Percentiles rank a stretch among this genome's conserved stretches.
Evolutionary conservation across 1,284 basidiomycete genomes (phyloP).

Genomic region (Cryptococcus hybrid): DNA sequence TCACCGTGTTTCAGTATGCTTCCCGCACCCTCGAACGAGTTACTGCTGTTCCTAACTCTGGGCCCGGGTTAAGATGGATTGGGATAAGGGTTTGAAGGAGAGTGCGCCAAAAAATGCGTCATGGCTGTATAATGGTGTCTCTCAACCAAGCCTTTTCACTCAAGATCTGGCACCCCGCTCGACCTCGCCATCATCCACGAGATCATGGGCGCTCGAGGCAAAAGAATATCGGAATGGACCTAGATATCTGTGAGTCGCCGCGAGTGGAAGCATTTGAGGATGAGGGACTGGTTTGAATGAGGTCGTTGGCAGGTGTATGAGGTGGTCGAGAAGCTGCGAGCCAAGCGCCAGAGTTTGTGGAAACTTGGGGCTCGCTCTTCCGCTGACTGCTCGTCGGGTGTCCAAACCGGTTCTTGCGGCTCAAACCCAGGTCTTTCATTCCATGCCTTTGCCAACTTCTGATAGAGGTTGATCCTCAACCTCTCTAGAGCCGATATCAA

Average conservation of each 20-base stretch:
- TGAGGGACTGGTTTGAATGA: constrained; percentile 7
- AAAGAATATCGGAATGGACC: constrained; percentile 23
- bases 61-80: not conserved
- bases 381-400: constrained; percentile 1
- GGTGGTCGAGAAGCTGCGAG: too few species aligned
- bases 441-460: constrained; percentile 27
- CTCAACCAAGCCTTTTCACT: constrained; percentile 27
- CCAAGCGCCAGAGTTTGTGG: too few species aligned
- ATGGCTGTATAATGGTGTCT: constrained; percentile 8
- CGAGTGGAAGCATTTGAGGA: too few species aligned
- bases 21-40: not conserved
- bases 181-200: constrained; percentile 20
- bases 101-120: constrained; percentile 4
- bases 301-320: too few species aligned
- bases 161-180: constrained; percentile 17
- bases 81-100: not conserved
- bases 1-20: not conserved
- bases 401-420: constrained; percentile 10
- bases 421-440: constrained; percentile 20
- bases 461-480: constrained; percentile 31
- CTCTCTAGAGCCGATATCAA: constrained; percentile 30
- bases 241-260: not conserved
- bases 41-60: not conserved
- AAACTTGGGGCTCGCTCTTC: too few species aligned
- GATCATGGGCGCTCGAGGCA: constrained; percentile 27